These are phyloP conservation scores for Aphanomyces cochlioides DNA, from an alignment of 352 stramenopile genomes.

Conservation along the genomic window DNA sequence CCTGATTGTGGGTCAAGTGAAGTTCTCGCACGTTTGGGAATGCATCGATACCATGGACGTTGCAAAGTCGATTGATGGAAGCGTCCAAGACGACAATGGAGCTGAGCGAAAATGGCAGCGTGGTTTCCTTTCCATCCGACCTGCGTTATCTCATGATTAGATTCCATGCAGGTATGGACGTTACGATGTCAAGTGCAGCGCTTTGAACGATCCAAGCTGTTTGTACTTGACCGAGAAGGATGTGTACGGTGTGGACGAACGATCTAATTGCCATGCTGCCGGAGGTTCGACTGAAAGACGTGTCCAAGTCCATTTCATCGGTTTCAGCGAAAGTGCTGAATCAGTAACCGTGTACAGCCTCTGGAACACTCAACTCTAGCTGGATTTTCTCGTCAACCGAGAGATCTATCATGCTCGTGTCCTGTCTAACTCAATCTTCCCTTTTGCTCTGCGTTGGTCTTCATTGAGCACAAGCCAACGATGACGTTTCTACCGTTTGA, in stretches of 20 bases:
- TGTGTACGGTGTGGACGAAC: background rate
- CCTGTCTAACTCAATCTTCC: too few species aligned
- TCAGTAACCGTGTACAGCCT: too few species aligned
- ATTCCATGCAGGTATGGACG: background rate
- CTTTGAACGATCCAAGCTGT: slow-evolving; percentile 1
- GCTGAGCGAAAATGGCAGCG: slow-evolving; percentile 9
- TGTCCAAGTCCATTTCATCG: slow-evolving; percentile 4
- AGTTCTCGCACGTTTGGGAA: slow-evolving; percentile 20
- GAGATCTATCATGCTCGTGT: too few species aligned
- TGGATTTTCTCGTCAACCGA: too few species aligned
- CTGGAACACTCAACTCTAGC: too few species aligned
- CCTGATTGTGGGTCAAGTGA: slow-evolving; percentile 3
- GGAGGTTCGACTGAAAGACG: background rate
- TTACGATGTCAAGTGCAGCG: background rate
- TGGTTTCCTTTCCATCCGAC: background rate
- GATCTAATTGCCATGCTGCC: too few species aligned
- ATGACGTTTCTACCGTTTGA: too few species aligned
- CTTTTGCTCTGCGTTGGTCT: too few species aligned
- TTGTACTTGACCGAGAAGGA: slow-evolving; percentile 19
- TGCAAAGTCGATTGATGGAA: slow-evolving; percentile 17
- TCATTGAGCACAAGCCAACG: too few species aligned
- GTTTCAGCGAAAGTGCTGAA: background rate
- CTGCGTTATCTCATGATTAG: too few species aligned
- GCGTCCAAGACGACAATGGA: slow-evolving; percentile 17
- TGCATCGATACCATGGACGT: background rate